These are phyloP conservation scores for Kuraishia ogatae DNA, from an alignment of 805 yeast genomes.

Conservation along the genomic window DNA sequence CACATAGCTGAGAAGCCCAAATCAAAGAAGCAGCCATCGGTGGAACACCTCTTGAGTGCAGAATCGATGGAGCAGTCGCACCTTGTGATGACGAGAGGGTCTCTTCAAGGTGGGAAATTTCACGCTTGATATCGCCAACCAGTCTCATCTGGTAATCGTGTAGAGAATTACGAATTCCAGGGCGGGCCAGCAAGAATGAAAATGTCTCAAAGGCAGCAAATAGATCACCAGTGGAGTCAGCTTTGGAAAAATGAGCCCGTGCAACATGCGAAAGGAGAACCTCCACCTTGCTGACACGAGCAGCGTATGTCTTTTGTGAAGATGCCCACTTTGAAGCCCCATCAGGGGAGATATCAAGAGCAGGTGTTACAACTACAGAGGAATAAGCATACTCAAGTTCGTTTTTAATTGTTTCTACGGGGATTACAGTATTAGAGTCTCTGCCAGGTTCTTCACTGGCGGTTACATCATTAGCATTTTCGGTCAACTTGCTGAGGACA, in stretches of 20 bases:
- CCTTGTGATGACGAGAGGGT: background rate
- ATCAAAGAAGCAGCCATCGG: slow-evolving; percentile 34
- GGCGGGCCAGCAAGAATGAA: slow-evolving; percentile 39
- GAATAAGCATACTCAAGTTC: slow-evolving; percentile 34
- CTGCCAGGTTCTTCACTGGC: background rate
- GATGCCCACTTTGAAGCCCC: slow-evolving; percentile 31
- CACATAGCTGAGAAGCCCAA: slow-evolving; percentile 44
- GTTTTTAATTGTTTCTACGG: slow-evolving; percentile 9
- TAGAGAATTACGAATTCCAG: slow-evolving; percentile 47
- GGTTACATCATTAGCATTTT: background rate
- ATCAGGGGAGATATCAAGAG: slow-evolving; percentile 26
- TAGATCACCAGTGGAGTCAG: slow-evolving; percentile 38
- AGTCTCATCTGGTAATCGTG: slow-evolving; percentile 50
- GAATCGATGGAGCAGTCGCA: background rate
- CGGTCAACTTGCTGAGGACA: background rate
- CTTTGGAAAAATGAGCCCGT: slow-evolving; percentile 26
- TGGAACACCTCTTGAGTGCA: slow-evolving; percentile 36
- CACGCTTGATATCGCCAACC: slow-evolving; percentile 32
- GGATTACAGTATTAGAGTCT: background rate
- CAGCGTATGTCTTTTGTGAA: slow-evolving; percentile 32
- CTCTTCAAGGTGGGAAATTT: slow-evolving; percentile 3
- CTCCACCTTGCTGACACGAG: slow-evolving; percentile 36
- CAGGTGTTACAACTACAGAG: slow-evolving; percentile 26
- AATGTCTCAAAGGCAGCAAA: slow-evolving; percentile 41
- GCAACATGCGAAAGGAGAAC: slow-evolving; percentile 31